Base-by-base conservation (phyloP, 805 yeast genomes). In the Candida schatavii region DNA sequence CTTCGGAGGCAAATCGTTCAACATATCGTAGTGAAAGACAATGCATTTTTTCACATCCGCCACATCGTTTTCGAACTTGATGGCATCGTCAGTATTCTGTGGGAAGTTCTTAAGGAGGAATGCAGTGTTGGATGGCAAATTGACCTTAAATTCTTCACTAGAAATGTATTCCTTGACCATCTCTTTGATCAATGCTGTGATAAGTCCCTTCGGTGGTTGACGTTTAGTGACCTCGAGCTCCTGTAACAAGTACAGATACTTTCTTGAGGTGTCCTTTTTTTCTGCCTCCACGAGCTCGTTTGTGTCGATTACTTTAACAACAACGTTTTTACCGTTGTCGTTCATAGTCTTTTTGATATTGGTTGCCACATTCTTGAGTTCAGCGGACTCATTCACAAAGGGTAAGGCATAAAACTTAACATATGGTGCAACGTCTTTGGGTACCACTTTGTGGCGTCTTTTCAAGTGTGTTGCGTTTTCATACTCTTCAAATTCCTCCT, bases 41-140 rank as follows among this genome's bases (percentile, higher is more conserved):
- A 79, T 40, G 46, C 71, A 61, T 38, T 71, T 67, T 43, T 68
- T 58, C 38, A 75, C 61, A 7, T 73, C 72, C 2, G 81, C 74
- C 21, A 85, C 70, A 44, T 83, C 87, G 50, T 80, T 85, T 56
- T 85, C 93, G 47, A 85, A 85, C 51, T 77, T 80, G 40, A 81
- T 76, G 3, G 88, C 84, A 46, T 85, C 90, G 37, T 76, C 76
- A 30, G 85, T 72, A 19, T 70, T 68, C 37, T 68, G 72, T 3
- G 91, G 90, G 54, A 77, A 84, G 51, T 81, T 77, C 21, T 75
- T 54, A 37, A 85, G 57, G 0, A 81, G 49, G 28, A 80, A 76
- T 30, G 67, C 65, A 23, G 79, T 75, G 25, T 72, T 66, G 18
- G 3, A 73, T 4, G 27, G 62, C 15, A 5, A 4, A 7, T 17